phyloP scores from a whole-genome alignment of 495 filamentous ascomycete species.

The Podospora comata region DNA sequence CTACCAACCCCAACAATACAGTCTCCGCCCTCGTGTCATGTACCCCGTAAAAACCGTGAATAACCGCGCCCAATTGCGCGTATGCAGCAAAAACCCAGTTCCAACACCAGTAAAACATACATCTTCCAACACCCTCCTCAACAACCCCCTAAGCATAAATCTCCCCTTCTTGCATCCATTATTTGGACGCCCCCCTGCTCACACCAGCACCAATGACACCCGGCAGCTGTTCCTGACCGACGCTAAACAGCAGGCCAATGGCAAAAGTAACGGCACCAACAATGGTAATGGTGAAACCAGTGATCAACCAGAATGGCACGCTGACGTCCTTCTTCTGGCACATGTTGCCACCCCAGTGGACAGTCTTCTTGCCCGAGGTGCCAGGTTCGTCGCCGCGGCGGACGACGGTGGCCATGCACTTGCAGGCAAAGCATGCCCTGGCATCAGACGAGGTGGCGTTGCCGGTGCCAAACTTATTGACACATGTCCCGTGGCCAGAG shows the following conservation, averaged over 20 bases:
- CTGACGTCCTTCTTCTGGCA: slow-evolving; percentile 93
- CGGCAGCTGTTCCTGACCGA: slow-evolving; percentile 76
- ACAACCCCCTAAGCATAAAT: neutral
- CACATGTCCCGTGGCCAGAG: slow-evolving; percentile 71
- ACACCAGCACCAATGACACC: slow-evolving; percentile 87
- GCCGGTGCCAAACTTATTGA: slow-evolving; percentile 51
- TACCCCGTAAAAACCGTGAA: neutral
- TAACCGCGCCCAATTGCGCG: neutral
- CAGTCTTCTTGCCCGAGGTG: slow-evolving; percentile 24
- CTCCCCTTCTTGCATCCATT: neutral
- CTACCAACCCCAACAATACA: neutral
- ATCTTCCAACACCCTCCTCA: neutral
- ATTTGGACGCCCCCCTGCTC: slow-evolving; percentile 41
- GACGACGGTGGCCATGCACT: slow-evolving; percentile 55
- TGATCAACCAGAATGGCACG: slow-evolving; percentile 79
- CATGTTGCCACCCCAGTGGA: slow-evolving; percentile 73
- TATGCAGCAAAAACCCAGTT: slow-evolving; percentile 6
- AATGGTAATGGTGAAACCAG: slow-evolving; percentile 63
- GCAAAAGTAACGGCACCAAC: slow-evolving; percentile 59
- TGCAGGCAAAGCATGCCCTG: slow-evolving; percentile 69
- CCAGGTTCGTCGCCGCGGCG: slow-evolving; percentile 42
- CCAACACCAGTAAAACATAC: neutral
- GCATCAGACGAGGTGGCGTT: slow-evolving; percentile 29
- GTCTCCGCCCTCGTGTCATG: neutral
- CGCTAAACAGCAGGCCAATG: slow-evolving; percentile 70